Evolutionary conservation across 345 rosid genomes (phyloP).

Genomic region (Hypericum perforatum): DNA sequence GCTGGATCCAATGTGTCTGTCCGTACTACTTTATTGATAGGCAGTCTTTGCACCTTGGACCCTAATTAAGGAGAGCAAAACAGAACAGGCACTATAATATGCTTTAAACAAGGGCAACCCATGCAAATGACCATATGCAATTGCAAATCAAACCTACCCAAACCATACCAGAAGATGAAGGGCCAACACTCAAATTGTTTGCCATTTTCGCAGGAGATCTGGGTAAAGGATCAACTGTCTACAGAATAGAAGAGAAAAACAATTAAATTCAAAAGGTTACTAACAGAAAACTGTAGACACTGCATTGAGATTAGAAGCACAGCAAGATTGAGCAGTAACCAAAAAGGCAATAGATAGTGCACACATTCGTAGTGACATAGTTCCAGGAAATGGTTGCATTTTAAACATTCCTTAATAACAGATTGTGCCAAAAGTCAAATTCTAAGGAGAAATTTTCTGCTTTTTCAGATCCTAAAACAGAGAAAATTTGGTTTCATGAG

Average conservation of each 20-base stretch:
- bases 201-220: slow-evolving; percentile 23
- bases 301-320: neutral
- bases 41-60: slow-evolving; percentile 56
- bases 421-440: no score
- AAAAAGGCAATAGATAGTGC: no score
- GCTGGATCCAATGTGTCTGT: slow-evolving; percentile 82
- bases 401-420: no score
- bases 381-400: no score
- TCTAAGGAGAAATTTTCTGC: no score
- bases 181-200: slow-evolving; percentile 32
- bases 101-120: slow-evolving; percentile 7
- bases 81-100: slow-evolving; percentile 6
- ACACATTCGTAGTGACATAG: no score
- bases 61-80: slow-evolving; percentile 29
- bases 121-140: slow-evolving; percentile 2
- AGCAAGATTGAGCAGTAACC: no score
- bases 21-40: slow-evolving; percentile 79
- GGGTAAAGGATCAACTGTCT: slow-evolving; percentile 52
- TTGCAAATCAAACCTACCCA: neutral
- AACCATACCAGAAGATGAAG: slow-evolving; percentile 22
- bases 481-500: no score
- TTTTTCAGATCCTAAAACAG: no score
- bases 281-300: neutral
- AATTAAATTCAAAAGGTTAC: slow-evolving; percentile 1
- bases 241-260: slow-evolving; percentile 17